Evolutionary conservation across 225 moss, liverwort and hornwort species (phyloP), one percentile per base, ranked within the genome.

Genomic region (Polytrichum formosum): DNA sequence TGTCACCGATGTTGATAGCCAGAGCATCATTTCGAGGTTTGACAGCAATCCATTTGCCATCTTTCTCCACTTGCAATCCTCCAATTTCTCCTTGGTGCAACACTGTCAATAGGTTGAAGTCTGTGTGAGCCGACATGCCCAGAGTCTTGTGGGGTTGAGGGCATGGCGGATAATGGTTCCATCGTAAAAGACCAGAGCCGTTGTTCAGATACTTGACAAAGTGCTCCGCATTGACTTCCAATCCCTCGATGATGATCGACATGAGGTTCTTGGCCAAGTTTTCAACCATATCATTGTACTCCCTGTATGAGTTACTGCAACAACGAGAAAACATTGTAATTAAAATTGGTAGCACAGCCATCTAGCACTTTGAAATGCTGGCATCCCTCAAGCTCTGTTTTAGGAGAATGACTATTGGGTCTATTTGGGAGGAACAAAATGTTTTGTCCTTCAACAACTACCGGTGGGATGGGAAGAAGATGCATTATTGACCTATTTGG

Each of bases 1-100:
- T 74, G 72, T 86, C 89, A 18, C 89, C 89, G 30, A 89, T 27
- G 72, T 89, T 89, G 72, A 89, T 83, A 27, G 81, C 83, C 67
- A 89, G 65, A 0, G 89, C 86, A 16, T 72, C 83, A 0, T 64
- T 71, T 6, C 55, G 83, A 20, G 89, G 89, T 67, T 61, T 81
- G 54, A 89, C 62, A 53, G 85, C 82, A 20, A 89, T 59, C 86
- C 86, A 89, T 19, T 66, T 54, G 9, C 79, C 86, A 20, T 86
- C 81, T 65, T 81, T 76, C 5, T 74, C 20, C 18, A 89, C 61
- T 80, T 89, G 89, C 73, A 89, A 64, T 22, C 89, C 89, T 23
- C 89, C 89, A 62, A 85, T 79, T 0, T 70, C 55, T 25, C 81
- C 86, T 69, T 83, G 86, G 74, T 83, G 80, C 61, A 89, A 1